These are phyloP conservation scores for Kluyveromyces marxianus DNA, from an alignment of 1,139 yeast species.

Conservation along the genomic window DNA sequence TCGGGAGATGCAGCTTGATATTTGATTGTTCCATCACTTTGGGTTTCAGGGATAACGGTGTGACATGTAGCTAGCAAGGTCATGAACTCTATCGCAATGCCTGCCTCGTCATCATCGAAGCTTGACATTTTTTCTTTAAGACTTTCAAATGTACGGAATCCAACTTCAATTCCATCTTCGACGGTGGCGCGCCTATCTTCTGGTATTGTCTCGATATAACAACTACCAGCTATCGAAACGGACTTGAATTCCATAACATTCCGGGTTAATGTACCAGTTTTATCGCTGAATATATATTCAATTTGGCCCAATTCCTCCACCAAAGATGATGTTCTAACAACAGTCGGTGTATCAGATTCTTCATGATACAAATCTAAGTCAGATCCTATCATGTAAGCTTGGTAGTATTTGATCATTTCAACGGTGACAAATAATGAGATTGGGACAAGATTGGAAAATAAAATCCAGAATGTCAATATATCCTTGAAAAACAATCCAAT, in stretches of 20 bases:
- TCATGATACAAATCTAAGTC: constrained; percentile 90
- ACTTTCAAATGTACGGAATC: constrained; percentile 67
- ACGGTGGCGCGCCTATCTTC: constrained; percentile 75
- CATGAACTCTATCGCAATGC: constrained; percentile 72
- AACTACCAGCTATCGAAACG: constrained; percentile 89
- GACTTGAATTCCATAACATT: constrained; percentile 94
- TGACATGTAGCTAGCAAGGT: constrained; percentile 88
- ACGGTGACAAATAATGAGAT: constrained; percentile 92
- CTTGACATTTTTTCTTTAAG: constrained; percentile 45
- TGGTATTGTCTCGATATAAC: constrained; percentile 84
- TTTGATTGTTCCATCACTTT: constrained; percentile 55
- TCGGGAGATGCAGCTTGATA: constrained; percentile 99
- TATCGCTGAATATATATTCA: constrained; percentile 90
- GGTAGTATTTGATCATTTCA: constrained; percentile 90
- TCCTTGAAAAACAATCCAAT: constrained; percentile 75
- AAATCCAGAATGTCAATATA: constrained; percentile 88
- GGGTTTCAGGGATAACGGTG: constrained; percentile 90
- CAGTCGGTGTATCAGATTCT: constrained; percentile 86
- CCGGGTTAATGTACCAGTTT: constrained; percentile 91
- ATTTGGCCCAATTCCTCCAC: constrained; percentile 97
- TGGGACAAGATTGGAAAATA: constrained; percentile 92
- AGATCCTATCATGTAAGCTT: constrained; percentile 87
- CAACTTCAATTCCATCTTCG: constrained; percentile 74
- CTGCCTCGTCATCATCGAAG: constrained; percentile 43
- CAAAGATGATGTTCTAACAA: constrained; percentile 87